Conservation (phyloP, 2,329 filamentous ascomycete genomes). For the Aspergillus transmontanensis region DNA sequence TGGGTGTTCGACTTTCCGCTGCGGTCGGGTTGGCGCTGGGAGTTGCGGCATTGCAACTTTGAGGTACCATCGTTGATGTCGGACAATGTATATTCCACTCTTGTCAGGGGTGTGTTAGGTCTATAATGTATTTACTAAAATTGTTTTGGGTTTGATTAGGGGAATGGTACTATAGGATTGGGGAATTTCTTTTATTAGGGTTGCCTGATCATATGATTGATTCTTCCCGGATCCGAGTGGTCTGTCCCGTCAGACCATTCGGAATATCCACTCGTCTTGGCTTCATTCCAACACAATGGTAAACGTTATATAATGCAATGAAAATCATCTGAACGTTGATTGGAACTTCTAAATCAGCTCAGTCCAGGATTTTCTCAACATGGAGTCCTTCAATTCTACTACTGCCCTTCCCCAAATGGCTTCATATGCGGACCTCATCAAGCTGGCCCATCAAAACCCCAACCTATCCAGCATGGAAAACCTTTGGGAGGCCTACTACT, state of each 20-base stretch:
- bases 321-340: background rate
- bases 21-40: slow-evolving; percentile 18
- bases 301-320: background rate
- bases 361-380: slow-evolving; percentile 4
- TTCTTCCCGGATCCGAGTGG: slow-evolving; percentile 22
- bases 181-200: slow-evolving; percentile 3
- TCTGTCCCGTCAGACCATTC: slow-evolving; percentile 25
- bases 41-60: slow-evolving; percentile 14
- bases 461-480: slow-evolving; percentile 82
- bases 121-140: slow-evolving; percentile 1
- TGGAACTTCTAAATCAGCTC: background rate
- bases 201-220: slow-evolving; percentile 12
- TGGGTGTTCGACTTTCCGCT: slow-evolving; percentile 9
- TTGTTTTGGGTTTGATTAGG: background rate
- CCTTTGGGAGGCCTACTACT: slow-evolving; percentile 92
- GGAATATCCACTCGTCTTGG: slow-evolving; percentile 13
- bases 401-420: slow-evolving; percentile 38
- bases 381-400: slow-evolving; percentile 21
- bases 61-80: background rate
- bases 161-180: background rate
- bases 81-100: background rate
- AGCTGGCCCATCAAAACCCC: slow-evolving; percentile 71
- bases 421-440: slow-evolving; percentile 64
- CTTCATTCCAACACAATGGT: background rate
- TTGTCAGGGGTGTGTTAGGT: background rate